phyloP scores from a whole-genome alignment of 2,329 filamentous ascomycete species.

The Bipolaris sorokiniana region DNA sequence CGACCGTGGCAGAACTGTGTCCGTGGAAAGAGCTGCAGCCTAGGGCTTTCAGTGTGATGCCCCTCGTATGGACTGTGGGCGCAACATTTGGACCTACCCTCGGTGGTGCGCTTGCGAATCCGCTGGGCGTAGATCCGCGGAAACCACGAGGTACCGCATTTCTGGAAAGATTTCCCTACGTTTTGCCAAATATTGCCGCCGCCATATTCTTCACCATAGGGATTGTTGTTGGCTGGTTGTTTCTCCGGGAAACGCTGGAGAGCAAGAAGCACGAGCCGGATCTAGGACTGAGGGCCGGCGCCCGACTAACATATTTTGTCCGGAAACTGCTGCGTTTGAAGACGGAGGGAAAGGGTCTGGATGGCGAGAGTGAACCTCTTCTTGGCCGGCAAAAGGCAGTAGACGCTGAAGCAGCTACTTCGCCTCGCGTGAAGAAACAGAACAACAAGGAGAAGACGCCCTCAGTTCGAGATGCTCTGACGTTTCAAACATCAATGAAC shows the following conservation, averaged over 20 bases:
- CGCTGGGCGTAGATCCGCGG: slow-evolving; percentile 73
- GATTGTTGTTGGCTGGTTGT: slow-evolving; percentile 74
- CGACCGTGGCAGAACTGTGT: slow-evolving; percentile 92
- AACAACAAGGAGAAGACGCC: slow-evolving; percentile 31
- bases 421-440: slow-evolving; percentile 3
- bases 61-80: slow-evolving; percentile 85
- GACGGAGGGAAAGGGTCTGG: slow-evolving; percentile 11
- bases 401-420: slow-evolving; percentile 23
- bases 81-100: slow-evolving; percentile 85
- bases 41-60: slow-evolving; percentile 90
- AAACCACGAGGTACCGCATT: slow-evolving; percentile 69
- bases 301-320: slow-evolving; percentile 59
- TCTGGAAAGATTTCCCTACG: slow-evolving; percentile 79
- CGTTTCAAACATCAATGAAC: slow-evolving; percentile 74
- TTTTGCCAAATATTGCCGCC: slow-evolving; percentile 81
- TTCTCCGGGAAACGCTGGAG: slow-evolving; percentile 84
- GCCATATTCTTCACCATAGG: slow-evolving; percentile 79
- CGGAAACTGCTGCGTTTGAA: slow-evolving; percentile 28
- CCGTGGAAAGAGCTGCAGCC: slow-evolving; percentile 85
- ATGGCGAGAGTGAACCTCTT: slow-evolving; percentile 40
- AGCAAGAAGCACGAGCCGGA: slow-evolving; percentile 72
- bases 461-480: slow-evolving; percentile 69
- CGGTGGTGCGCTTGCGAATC: slow-evolving; percentile 84
- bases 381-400: slow-evolving; percentile 31
- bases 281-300: slow-evolving; percentile 76